Evolutionary conservation across 1,139 yeast species (phyloP).

Genomic region (Debaryomyces subglobosus): DNA sequence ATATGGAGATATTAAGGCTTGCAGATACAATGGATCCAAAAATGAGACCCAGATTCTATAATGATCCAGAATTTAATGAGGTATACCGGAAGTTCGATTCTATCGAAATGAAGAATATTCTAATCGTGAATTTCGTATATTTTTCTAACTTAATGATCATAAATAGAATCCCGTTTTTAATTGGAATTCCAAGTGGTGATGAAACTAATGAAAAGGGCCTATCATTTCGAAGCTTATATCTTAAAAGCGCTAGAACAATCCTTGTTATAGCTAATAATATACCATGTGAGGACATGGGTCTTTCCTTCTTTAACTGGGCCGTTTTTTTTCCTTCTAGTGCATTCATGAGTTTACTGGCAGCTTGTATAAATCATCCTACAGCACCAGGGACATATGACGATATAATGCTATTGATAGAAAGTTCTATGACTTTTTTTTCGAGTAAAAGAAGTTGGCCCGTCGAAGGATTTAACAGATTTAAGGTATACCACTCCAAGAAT

Average conservation of each 20-base stretch:
- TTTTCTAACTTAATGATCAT: slow-evolving; percentile 40
- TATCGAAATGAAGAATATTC: slow-evolving; percentile 17
- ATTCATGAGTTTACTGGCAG: slow-evolving; percentile 32
- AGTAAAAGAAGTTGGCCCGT: slow-evolving; percentile 15
- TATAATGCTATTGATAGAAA: slow-evolving; percentile 32
- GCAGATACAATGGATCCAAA: slow-evolving; percentile 17
- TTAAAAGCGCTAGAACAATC: slow-evolving; percentile 42
- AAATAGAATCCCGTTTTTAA: slow-evolving; percentile 36
- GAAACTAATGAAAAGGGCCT: slow-evolving; percentile 17
- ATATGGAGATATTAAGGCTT: slow-evolving; percentile 24
- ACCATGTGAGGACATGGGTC: slow-evolving; percentile 21
- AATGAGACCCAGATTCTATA: slow-evolving; percentile 28
- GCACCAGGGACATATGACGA: slow-evolving; percentile 32
- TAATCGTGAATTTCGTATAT: slow-evolving; percentile 31
- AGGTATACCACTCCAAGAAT: slow-evolving; percentile 26
- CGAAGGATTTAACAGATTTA: slow-evolving; percentile 15
- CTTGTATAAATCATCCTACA: slow-evolving; percentile 36
- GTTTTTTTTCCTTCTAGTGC: slow-evolving; percentile 39
- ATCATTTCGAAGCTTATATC: slow-evolving; percentile 28
- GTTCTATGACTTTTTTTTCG: slow-evolving; percentile 28
- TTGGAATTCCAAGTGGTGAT: slow-evolving; percentile 19
- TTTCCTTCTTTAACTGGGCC: slow-evolving; percentile 37
- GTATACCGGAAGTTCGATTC: slow-evolving; percentile 2
- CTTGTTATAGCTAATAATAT: slow-evolving; percentile 27
- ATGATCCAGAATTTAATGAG: slow-evolving; percentile 27